Base-by-base conservation (phyloP, 495 filamentous ascomycete species). In the Penicillium silybi region DNA sequence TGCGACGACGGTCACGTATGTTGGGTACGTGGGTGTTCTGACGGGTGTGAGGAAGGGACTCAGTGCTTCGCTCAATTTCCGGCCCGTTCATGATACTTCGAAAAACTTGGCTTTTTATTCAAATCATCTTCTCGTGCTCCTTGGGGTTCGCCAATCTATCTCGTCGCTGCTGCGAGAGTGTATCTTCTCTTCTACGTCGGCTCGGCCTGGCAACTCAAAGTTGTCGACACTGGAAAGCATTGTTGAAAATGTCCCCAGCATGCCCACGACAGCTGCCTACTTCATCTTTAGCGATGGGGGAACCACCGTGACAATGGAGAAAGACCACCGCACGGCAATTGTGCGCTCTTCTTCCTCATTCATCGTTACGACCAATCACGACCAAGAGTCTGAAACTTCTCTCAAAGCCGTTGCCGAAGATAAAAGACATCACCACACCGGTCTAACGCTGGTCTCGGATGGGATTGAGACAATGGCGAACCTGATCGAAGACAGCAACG, bases 41-140 rank as follows among this genome's bases (percentile, higher is more conserved):
- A 87, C 84, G 2, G 82, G 80, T 5, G 80, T 86, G 8, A 63
- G 77, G 53, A 68, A 65, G 32, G 71, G 73, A 2, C 68, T 88
- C 2, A 85, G 81, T 46, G 52, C 82, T 5, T 83, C 80, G 16
- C 70, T 88, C n/a, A 88, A 88, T 63, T 84, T 83, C 53, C 75
- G 85, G 10, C 74, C 81, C 6, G 73, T 71, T 42, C 82, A 86
- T 64, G 70, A 80, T 37, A 62, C 64, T 8, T 67, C 64, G 15
- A 52, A 66, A 13, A 71, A 79, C 48, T 35, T 65, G 23, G 59
- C 57, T 23, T 81, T 73, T 56, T 76, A 74, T 49, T 59, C 48
- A 0, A 80, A 85, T 54, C 72, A 80, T 50, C 19, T 79, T 4
- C 62, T 81, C 11, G 78, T 87, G 7, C 67, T 86, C 3, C 64